Base-by-base conservation (phyloP, 805 yeast genomes). In the Barnettozyma californica region DNA sequence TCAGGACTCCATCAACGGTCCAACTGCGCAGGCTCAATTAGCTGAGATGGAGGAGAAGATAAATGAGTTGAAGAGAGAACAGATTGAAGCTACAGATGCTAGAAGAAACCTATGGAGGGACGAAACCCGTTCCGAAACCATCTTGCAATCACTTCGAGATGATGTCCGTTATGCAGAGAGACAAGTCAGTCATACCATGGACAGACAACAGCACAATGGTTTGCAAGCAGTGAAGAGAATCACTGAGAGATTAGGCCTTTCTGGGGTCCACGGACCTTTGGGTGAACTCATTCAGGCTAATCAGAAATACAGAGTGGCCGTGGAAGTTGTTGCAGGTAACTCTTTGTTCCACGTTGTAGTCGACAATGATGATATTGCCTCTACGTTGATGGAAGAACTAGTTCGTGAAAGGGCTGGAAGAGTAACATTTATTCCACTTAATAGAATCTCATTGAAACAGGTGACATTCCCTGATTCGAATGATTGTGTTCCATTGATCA, bases 351-450 rank as follows among this genome's bases (percentile, higher is more conserved):
- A 92, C 62, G 81, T 92, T 27, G 94, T 94, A 21, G 98, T 92
- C 13, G 96, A 90, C 59, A 82, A 75, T 38, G 96, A 92, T 52
- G 81, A 77, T 45, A 87, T 95, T 2, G 98, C 97, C 0, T 74
- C 88, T 10, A 63, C 78, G 16, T 65, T 92, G 3, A 85, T 91
- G 85, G 84, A 83, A 40, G 90, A 88, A 61, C 70, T 94, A 49
- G 74, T 75, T 6, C 71, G 84, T 45, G 80, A 78, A 51, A 81
- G 79, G 52, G 75, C 83, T 6, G 98, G 98, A 1, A 75, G 97
- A 59, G 91, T 87, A 0, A 89, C 98, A 0, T 90, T 94, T 58
- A 82, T 94, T 71, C 98, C 99, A 1, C 68, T 94, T 53, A 88
- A 90, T 61, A 73, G 95, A 56, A 60, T 94, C 14, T 44, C 47